phyloP scores from a whole-genome alignment of 306 rosid genomes.

The Mucuna pruriens region DNA sequence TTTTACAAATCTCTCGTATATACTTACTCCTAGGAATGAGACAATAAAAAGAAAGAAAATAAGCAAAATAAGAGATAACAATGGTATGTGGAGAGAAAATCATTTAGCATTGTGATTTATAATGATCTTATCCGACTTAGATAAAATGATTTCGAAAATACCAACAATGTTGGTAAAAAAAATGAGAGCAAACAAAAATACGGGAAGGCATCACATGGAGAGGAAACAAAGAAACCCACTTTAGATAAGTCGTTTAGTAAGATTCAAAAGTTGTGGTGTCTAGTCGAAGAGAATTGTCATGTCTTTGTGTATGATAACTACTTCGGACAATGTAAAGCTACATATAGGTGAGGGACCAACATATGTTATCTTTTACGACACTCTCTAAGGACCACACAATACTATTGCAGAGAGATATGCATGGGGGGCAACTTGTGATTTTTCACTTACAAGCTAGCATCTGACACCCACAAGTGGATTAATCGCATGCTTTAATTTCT shows the following conservation, averaged over 20 bases:
- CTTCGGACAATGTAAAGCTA: constrained; percentile 56
- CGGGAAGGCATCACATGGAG: constrained; percentile 45
- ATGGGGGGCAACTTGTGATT: constrained; percentile 35
- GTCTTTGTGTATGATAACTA: constrained; percentile 58
- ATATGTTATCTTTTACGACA: constrained; percentile 34
- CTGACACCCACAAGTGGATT: constrained; percentile 48
- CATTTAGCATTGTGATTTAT: no score
- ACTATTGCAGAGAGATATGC: constrained; percentile 65
- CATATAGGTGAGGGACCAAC: constrained; percentile 65
- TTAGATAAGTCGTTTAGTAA: constrained; percentile 45
- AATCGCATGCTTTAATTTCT: constrained; percentile 46
- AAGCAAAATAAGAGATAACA: background rate
- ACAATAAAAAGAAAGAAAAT: background rate
- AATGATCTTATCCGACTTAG: no score
- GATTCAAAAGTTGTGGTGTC: constrained; percentile 72
- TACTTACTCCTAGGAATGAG: background rate
- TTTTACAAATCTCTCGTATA: background rate
- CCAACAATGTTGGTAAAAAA: no score
- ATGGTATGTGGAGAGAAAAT: no score
- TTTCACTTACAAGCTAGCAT: constrained; percentile 14
- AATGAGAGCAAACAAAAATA: constrained; percentile 14
- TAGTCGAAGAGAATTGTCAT: constrained; percentile 48
- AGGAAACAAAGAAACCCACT: constrained; percentile 39
- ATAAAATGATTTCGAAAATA: no score
- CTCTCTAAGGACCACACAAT: constrained; percentile 75